Evolutionary conservation across 495 filamentous ascomycete species (phyloP).

Genomic region (Hypoxylon perforatum): DNA sequence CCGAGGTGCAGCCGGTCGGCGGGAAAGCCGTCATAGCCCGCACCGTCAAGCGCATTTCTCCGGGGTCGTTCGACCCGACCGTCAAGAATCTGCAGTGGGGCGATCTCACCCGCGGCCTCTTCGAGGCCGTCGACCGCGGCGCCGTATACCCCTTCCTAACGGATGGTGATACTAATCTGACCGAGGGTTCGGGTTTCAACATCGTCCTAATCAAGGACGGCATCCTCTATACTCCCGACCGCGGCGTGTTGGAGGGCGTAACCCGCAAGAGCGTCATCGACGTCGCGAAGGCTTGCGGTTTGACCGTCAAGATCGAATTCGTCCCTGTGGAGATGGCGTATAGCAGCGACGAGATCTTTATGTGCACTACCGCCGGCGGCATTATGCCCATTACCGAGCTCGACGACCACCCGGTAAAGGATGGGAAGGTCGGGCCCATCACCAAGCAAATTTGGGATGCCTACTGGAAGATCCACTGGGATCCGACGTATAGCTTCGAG

Average conservation of each 20-base stretch:
- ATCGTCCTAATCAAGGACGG: conserved; percentile 48
- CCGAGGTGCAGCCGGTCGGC: conserved; percentile 48
- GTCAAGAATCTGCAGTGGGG: conserved; percentile 59
- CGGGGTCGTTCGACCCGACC: conserved; percentile 53
- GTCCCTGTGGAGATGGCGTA: conserved; percentile 50
- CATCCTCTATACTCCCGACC: conserved; percentile 47
- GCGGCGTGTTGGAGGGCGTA: conserved; percentile 49
- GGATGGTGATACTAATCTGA: conserved; percentile 48
- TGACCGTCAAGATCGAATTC: conserved; percentile 42
- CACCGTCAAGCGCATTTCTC: conserved; percentile 50
- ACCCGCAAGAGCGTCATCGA: conserved; percentile 52
- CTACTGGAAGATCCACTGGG: conserved; percentile 44
- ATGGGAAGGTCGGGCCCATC: conserved; percentile 49
- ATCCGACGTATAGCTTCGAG: background rate
- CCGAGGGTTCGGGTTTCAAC: conserved; percentile 47
- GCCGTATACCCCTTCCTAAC: conserved; percentile 51
- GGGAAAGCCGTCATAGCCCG: conserved; percentile 53
- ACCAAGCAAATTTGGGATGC: conserved; percentile 56
- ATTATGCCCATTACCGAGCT: conserved; percentile 54
- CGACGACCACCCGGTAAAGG: conserved; percentile 49
- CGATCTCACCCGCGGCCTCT: conserved; percentile 49
- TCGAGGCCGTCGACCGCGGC: conserved; percentile 43
- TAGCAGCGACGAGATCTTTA: conserved; percentile 50
- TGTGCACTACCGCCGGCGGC: conserved; percentile 55
- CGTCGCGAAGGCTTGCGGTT: conserved; percentile 34